A percentile compares a stretch with the other conserved stretches of the same genome.
Conservation (phyloP, 106 monocot species). For the Vanilla planifolia region DNA sequence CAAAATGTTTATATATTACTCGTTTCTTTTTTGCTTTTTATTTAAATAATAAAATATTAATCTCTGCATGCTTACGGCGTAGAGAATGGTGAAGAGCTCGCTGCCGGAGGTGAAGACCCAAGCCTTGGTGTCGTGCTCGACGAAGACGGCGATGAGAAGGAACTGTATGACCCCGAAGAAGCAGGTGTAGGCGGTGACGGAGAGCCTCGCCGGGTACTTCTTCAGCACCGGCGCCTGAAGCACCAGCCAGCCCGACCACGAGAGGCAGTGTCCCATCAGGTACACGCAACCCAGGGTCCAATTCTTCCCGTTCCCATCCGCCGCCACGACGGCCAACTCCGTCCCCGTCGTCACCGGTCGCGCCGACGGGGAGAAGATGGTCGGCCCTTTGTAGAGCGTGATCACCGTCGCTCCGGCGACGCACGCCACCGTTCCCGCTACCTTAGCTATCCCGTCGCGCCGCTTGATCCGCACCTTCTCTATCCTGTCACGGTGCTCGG, state of each 20-base stretch:
- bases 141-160: slow-evolving; percentile 75
- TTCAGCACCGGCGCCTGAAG: slow-evolving; percentile 87
- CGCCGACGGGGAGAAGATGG: slow-evolving; percentile 48
- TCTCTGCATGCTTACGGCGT: slow-evolving; percentile 84
- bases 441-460: slow-evolving; percentile 76
- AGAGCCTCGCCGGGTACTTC: slow-evolving; percentile 94
- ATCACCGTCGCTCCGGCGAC: slow-evolving; percentile 83
- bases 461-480: slow-evolving; percentile 75
- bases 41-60: too few relatives aligned
- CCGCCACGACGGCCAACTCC: slow-evolving; percentile 12
- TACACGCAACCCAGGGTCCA: slow-evolving; percentile 90
- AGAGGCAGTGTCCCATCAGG: slow-evolving; percentile 86
- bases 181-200: slow-evolving; percentile 93
- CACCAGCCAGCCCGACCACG: slow-evolving; percentile 96
- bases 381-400: slow-evolving; percentile 87
- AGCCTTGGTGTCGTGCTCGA: slow-evolving; percentile 61
- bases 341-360: not conserved
- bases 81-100: slow-evolving; percentile 92
- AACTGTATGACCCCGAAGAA: slow-evolving; percentile 98
- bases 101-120: slow-evolving; percentile 67
- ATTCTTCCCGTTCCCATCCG: slow-evolving; percentile 37
- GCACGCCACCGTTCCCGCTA: slow-evolving; percentile 63
- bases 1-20: too few relatives aligned
- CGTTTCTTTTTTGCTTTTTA: too few relatives aligned
- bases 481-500: slow-evolving; percentile 25